Base-by-base conservation (phyloP, 495 filamentous ascomycete genomes). In the Penicillium lagena region DNA sequence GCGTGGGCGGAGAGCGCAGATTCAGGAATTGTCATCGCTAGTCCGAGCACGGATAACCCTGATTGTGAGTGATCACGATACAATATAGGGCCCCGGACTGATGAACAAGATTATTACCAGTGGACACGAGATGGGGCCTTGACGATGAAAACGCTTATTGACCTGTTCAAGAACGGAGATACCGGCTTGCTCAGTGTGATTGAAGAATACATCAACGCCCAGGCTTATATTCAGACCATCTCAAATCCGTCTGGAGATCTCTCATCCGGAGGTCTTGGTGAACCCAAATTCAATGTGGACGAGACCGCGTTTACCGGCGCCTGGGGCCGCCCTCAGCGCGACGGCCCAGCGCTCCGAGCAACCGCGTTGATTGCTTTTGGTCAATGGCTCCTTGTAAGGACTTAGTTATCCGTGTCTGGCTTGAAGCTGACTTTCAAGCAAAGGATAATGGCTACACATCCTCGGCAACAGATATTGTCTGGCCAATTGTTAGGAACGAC, bases 101-200 rank as follows among this genome's bases (percentile, higher is more conserved):
- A 22, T 9, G 6, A 29, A 12, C 6, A 10, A 68, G 65, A 70
- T 35, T 72, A 61, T 37, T 87, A 77, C 49, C 83, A 82, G 9
- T 89, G 85, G 84, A 85, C 79, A n/a, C 70, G 85, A 45, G 85
- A 87, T 54, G 72, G 79, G n/a, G 75, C 79, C 8, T 63, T 89
- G 48, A 76, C 78, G 4, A 72, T 82, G 58, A 84, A 82, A 51
- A 60, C 61, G 9, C 47, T 87, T 29, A 63, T 81, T 31, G 82
- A 87, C 48, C 54, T 72, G 29, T 80, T 85, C 55, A 65, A 67
- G 51, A 57, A 74, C 37, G 77, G 71, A 31, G 76, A 85, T 56
- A 65, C 69, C 28, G 59, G 60, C 7, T 66, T 85, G 4, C 71
- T 79, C 42, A 60, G 54, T 8, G 44, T 70, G n/a, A 81, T 86